phyloP scores from a whole-genome alignment of 2,329 filamentous ascomycete species.

The Trichoderma semiorbis region DNA sequence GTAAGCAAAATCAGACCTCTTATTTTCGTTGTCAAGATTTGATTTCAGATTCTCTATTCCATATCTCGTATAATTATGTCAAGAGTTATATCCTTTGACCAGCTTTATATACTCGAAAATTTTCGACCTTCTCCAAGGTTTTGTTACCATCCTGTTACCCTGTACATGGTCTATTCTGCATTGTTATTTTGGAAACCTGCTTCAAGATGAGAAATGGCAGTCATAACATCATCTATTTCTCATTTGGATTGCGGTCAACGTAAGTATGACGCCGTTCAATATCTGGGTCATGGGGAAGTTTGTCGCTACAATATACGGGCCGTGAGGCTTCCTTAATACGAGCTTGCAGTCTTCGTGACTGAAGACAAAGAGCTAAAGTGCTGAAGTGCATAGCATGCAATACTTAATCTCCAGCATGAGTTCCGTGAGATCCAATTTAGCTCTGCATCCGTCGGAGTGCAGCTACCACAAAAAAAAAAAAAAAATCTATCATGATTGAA shows the following conservation, averaged over 20 bases:
- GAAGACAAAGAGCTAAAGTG: no score
- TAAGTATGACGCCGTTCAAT: no score
- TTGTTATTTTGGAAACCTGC: no score
- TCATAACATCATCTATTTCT: no score
- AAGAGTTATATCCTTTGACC: background rate
- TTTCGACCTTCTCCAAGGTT: rapidly evolving
- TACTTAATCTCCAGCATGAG: background rate
- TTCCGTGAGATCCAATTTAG: background rate
- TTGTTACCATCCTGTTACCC: background rate
- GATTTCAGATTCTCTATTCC: background rate
- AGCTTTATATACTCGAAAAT: background rate
- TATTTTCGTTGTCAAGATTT: background rate
- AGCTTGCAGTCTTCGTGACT: no score
- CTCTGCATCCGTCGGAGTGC: background rate
- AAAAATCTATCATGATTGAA: no score
- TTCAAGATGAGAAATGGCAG: no score
- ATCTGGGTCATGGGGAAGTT: no score
- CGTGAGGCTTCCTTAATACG: no score
- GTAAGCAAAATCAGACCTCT: background rate
- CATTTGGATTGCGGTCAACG: no score
- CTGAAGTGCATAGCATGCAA: no score
- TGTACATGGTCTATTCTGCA: background rate
- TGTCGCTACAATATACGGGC: no score
- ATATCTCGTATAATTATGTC: background rate
- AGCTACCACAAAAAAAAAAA: background rate